Conservation (phyloP, 805 yeast genomes). For the Blastobotrys mokoenaii region DNA sequence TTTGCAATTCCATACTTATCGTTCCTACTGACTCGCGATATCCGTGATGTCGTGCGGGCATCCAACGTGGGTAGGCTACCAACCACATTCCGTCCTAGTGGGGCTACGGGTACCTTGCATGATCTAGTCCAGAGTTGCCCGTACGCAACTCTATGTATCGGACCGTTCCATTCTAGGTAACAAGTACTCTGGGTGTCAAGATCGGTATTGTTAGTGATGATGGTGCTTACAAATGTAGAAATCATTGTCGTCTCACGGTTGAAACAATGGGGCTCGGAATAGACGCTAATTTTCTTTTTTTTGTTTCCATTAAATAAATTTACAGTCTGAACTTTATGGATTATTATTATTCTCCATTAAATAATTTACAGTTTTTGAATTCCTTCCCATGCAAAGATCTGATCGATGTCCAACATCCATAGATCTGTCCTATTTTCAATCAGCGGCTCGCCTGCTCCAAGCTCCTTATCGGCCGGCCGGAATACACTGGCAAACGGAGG, state of each 20-base stretch:
- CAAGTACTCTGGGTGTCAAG: conserved; percentile 19
- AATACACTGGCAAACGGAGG: background rate
- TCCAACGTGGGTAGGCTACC: conserved; percentile 11
- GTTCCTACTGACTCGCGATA: conserved; percentile 13
- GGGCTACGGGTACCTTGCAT: conserved; percentile 20
- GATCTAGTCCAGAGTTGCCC: conserved; percentile 19
- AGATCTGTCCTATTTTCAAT: background rate
- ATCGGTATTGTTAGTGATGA: conserved; percentile 17
- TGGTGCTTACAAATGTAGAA: conserved; percentile 12
- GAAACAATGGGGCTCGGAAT: conserved; percentile 15
- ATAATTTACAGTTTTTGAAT: too few relatives aligned
- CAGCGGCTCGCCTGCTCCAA: conserved; percentile 9
- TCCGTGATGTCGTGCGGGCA: conserved; percentile 1
- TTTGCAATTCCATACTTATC: conserved; percentile 38
- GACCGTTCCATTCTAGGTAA: conserved; percentile 21
- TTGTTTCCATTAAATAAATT: background rate
- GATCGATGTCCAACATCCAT: background rate
- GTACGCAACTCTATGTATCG: conserved; percentile 16
- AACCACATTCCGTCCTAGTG: conserved; percentile 19
- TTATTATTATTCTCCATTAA: background rate
- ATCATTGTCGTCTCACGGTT: conserved; percentile 14
- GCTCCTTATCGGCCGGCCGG: background rate
- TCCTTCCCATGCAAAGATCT: background rate
- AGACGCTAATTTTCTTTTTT: background rate
- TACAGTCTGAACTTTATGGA: background rate